A percentile compares a stretch with the other conserved stretches of the same genome.
Conservation (phyloP, 2,329 filamentous ascomycete genomes). For the Ophiostoma sp. region DNA sequence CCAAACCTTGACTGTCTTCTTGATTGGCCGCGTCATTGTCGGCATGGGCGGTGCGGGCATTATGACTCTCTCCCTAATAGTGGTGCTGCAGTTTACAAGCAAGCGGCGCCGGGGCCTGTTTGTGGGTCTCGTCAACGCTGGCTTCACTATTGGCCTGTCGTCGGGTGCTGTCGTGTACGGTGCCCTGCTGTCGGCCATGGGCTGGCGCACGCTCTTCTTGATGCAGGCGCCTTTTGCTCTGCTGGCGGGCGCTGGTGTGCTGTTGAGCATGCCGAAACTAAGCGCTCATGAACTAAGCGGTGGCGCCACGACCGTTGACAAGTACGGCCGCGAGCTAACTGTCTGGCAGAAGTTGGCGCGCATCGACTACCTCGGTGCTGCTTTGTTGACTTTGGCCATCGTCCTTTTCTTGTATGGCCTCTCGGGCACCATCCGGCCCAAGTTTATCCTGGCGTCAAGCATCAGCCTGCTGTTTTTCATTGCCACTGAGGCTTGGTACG, state of each 20-base stretch:
- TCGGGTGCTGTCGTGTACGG: constrained; percentile 38
- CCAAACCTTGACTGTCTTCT: constrained; percentile 59
- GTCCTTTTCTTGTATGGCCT: constrained; percentile 71
- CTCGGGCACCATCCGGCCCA: constrained; percentile 59
- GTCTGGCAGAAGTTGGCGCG: constrained; percentile 57
- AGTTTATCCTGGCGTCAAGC: constrained; percentile 62
- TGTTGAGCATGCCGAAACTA: constrained; percentile 61
- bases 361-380: constrained; percentile 74
- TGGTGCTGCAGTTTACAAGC: constrained; percentile 72
- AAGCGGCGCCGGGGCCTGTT: constrained; percentile 69
- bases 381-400: constrained; percentile 58
- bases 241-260: constrained; percentile 61
- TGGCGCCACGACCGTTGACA: neutral
- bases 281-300: constrained; percentile 31
- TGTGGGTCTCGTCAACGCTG: constrained; percentile 72
- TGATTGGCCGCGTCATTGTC: constrained; percentile 66
- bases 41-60: constrained; percentile 71
- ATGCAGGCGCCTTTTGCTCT: constrained; percentile 67
- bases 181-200: constrained; percentile 46
- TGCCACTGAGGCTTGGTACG: constrained; percentile 56
- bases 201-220: constrained; percentile 76
- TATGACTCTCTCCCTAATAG: constrained; percentile 70
- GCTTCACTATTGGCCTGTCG: constrained; percentile 39
- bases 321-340: constrained; percentile 37
- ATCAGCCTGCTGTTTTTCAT: constrained; percentile 54